phyloP scores from a whole-genome alignment of 257 asterid genomes.

The Solanum gandarillasii region DNA sequence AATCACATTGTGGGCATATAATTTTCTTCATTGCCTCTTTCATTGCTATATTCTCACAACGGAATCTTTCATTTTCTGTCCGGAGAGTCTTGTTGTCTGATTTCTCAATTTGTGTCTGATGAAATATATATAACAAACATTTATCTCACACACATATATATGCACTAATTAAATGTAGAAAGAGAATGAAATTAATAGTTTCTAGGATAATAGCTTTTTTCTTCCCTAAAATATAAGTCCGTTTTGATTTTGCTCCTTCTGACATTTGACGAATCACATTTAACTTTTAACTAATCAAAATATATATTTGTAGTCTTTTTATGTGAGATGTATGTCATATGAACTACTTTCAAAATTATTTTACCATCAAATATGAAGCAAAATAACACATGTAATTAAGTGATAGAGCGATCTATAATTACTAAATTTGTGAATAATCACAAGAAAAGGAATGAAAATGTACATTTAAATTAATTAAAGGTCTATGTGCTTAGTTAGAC shows the following conservation, averaged over 20 bases:
- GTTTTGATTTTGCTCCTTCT: background rate
- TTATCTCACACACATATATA: background rate
- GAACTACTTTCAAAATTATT: background rate
- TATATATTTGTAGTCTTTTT: background rate
- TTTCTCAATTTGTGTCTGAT: constrained; percentile 20
- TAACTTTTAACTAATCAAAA: background rate
- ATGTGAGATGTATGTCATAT: background rate
- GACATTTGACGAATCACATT: background rate
- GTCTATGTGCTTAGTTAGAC: background rate
- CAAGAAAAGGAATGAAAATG: background rate
- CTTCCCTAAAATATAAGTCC: background rate
- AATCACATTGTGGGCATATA: constrained; percentile 5
- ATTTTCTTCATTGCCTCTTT: constrained; percentile 30
- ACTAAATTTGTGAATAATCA: background rate
- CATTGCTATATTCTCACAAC: constrained; percentile 38
- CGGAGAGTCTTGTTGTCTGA: constrained; percentile 36
- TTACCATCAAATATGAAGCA: background rate
- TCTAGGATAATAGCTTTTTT: background rate
- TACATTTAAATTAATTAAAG: background rate
- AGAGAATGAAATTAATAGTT: background rate
- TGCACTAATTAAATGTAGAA: background rate
- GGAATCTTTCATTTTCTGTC: constrained; percentile 40
- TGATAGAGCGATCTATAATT: background rate
- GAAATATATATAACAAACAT: background rate
- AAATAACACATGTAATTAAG: background rate